Conservation (phyloP, 106 monocot genomes). For the Dactylorhiza incarnata region DNA sequence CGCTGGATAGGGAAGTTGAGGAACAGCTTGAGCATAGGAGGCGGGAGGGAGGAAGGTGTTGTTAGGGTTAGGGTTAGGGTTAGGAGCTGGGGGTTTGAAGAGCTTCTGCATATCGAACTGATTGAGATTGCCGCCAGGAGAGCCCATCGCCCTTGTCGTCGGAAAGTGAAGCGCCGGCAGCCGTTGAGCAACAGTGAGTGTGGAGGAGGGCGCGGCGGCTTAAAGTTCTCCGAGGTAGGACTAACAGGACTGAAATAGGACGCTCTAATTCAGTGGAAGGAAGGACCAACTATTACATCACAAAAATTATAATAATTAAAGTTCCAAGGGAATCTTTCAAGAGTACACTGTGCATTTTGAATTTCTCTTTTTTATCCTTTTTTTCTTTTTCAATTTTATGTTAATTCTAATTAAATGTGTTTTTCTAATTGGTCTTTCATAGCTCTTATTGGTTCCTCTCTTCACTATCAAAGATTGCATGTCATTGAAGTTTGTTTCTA, state of each 20-base stretch:
- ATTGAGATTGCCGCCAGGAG: conserved; percentile 42
- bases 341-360: no score
- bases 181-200: background rate
- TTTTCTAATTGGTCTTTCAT: no score
- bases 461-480: no score
- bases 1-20: conserved; percentile 1
- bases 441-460: no score
- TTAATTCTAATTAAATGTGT: no score
- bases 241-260: background rate
- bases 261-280: background rate
- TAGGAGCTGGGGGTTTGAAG: conserved; percentile 18
- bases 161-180: background rate
- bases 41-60: conserved; percentile 8
- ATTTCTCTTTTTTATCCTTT: no score
- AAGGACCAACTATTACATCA: background rate
- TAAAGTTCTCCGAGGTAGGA: background rate
- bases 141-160: conserved; percentile 38
- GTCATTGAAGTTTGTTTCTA: no score
- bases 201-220: background rate
- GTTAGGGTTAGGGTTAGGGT: conserved; percentile 20
- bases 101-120: conserved; percentile 17
- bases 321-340: no score
- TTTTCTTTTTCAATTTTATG: no score
- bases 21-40: background rate
- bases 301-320: no score